A percentile compares a stretch with the other conserved stretches of the same genome.
These are phyloP conservation scores for Fusarium pseudocircinatum DNA, from an alignment of 2,329 filamentous ascomycete genomes.

Conservation along the genomic window DNA sequence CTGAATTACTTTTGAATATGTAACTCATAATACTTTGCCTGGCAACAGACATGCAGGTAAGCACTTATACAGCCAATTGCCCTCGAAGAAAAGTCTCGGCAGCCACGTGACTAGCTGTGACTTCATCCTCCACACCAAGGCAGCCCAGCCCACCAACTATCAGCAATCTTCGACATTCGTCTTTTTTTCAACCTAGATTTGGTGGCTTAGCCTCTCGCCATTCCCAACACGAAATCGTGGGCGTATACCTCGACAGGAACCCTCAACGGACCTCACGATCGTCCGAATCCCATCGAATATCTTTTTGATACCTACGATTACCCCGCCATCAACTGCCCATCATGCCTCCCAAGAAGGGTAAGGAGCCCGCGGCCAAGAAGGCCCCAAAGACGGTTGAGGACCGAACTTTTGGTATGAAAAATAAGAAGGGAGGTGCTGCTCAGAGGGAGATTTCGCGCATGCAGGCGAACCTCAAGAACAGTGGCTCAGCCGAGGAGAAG, in stretches of 20 bases:
- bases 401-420: slow-evolving; percentile 99
- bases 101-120: slow-evolving; percentile 42
- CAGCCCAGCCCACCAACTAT: slow-evolving; percentile 44
- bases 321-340: slow-evolving; percentile 52
- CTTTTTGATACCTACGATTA: slow-evolving; percentile 33
- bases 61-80: neutral
- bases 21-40: neutral
- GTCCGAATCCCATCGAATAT: slow-evolving; percentile 1
- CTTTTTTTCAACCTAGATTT: slow-evolving; percentile 27
- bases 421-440: slow-evolving; percentile 93
- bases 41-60: neutral
- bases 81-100: slow-evolving; percentile 28
- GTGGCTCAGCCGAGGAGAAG: slow-evolving; percentile 89
- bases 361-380: slow-evolving; percentile 66
- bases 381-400: slow-evolving; percentile 79
- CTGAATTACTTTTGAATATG: no score
- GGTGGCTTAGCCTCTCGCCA: slow-evolving; percentile 24
- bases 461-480: slow-evolving; percentile 74
- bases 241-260: neutral
- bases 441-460: slow-evolving; percentile 92
- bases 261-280: slow-evolving; percentile 2
- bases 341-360: slow-evolving; percentile 78
- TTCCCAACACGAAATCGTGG: slow-evolving; percentile 20
- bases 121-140: slow-evolving; percentile 44
- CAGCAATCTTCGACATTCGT: slow-evolving; percentile 39